Evolutionary conservation across 179 eudicot species (phyloP), one percentile per base, ranked within the genome.

Genomic region (Carnegiea gigantea): DNA sequence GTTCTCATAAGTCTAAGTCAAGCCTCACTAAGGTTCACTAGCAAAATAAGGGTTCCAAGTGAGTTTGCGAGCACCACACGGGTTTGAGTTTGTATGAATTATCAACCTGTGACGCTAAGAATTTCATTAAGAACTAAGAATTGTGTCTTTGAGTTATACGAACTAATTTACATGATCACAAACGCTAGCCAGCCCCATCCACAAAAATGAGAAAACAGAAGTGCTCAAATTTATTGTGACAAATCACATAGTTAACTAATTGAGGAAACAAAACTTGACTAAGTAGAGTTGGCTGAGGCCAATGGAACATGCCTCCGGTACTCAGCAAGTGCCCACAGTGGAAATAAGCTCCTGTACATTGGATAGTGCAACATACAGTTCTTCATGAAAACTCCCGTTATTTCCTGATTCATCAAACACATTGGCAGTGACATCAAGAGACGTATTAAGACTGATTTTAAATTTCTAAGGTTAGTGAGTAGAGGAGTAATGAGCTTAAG

Each of bases 301-400:
- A 82, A 76, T 4, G 75, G 36, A 62, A 82, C 83, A 64, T 77
- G 78, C 72, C 76, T 83, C 18, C 94, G 89, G 68, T 93, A 93
- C 75, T 90, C 98, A 53, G 89, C 92, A 21, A 93, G 89, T 43
- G 98, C 98, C 94, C 94, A 91, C 44, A 86, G 18, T 33, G 98
- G 93, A 44, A 85, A 93, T 24, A 90, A 86, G 70, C 82, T 92
- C 30, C 93, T 88, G 71, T 93, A 92, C 82, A 85, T 85, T 59
- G 93, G 87, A 70, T 92, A 93, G 80, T 93, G 93, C 38, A 92
- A 79, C 89, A 89, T 91, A 78, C 96, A 92, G 30, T 90, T 91
- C 88, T 88, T 93, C 93, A 90, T 87, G 85, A 87, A 92, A 0
- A 88, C 90, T 76, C 91, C 94, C 14, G 90, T 86, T 4, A 88